phyloP scores from a whole-genome alignment of 2,329 filamentous ascomycete genomes.

The Tolypocladium pustulatum region DNA sequence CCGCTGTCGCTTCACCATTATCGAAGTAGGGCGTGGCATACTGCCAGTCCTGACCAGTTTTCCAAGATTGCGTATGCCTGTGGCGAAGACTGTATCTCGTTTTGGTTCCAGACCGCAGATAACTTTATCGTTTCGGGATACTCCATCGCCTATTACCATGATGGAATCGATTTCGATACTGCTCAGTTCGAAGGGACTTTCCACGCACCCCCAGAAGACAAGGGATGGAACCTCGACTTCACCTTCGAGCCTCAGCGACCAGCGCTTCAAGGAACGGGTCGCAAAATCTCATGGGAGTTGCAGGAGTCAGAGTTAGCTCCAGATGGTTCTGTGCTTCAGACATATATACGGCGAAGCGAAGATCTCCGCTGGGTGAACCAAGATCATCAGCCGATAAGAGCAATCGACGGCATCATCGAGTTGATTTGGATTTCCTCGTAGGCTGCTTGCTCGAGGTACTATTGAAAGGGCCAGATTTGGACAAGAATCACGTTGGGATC shows the following conservation, averaged over 20 bases:
- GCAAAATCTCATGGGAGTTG: not conserved
- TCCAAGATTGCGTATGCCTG: conserved; percentile 48
- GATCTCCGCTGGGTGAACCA: conserved; percentile 24
- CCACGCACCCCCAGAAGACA: conserved; percentile 34
- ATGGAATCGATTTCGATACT: conserved; percentile 37
- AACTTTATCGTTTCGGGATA: conserved; percentile 48
- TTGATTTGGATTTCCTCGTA: not conserved
- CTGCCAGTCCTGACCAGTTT: conserved; percentile 42
- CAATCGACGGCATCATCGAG: not conserved
- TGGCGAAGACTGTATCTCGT: conserved; percentile 49
- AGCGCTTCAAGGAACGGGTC: not conserved
- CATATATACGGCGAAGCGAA: conserved; percentile 8
- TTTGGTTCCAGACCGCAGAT: conserved; percentile 44
- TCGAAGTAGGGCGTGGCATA: conserved; percentile 49
- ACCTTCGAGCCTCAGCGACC: conserved; percentile 22
- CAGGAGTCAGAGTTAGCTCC: not conserved
- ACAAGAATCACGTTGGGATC: not conserved
- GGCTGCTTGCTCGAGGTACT: no score
- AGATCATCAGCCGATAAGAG: not conserved
- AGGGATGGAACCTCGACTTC: conserved; percentile 40
- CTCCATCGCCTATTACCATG: conserved; percentile 46
- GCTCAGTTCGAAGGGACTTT: conserved; percentile 44
- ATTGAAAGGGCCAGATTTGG: not conserved
- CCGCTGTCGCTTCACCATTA: conserved; percentile 55
- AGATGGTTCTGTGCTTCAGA: not conserved